Percentiles rank a stretch among this genome's conserved stretches.
These are phyloP conservation scores for Symbiodinium natans DNA, from an alignment of 73 alveolate genomes.

Conservation along the genomic window DNA sequence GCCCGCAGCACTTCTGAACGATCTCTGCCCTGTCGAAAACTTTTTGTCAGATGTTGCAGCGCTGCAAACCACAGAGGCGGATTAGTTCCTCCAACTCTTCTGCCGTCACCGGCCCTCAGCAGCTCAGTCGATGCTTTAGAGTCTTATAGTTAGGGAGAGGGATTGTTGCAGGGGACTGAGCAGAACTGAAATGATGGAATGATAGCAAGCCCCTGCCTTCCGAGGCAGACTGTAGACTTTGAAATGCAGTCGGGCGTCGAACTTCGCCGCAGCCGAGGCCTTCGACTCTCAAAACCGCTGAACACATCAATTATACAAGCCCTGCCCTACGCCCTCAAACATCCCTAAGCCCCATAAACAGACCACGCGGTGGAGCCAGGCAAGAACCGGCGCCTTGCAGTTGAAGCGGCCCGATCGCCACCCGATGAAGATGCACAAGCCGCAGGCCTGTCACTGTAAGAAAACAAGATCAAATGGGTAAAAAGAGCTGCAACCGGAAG, in stretches of 20 bases:
- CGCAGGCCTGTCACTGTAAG: not conserved
- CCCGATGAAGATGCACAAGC: constrained; percentile 53
- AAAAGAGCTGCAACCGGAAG: too few species aligned
- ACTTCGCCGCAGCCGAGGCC: not conserved
- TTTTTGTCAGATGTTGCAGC: not conserved
- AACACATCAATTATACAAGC: too few species aligned
- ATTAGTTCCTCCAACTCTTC: constrained; percentile 25
- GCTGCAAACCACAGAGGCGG: constrained; percentile 17
- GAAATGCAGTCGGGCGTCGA: not conserved
- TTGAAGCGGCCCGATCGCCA: constrained; percentile 45
- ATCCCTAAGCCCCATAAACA: not conserved
- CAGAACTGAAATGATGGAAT: too few species aligned
- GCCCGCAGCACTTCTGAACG: too few species aligned
- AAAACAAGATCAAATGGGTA: too few species aligned
- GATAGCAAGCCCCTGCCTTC: not conserved
- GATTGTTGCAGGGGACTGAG: too few species aligned
- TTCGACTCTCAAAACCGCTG: too few species aligned
- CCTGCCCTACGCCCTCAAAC: not conserved
- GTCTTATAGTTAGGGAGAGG: not conserved
- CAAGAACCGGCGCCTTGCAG: constrained; percentile 13
- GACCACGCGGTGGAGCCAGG: not conserved
- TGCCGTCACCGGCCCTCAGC: not conserved
- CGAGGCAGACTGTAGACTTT: not conserved
- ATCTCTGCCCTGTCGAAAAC: too few species aligned
- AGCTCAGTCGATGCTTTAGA: not conserved